Base-by-base conservation (phyloP, 768 basidiomycete species). In the Collybia mongolica region DNA sequence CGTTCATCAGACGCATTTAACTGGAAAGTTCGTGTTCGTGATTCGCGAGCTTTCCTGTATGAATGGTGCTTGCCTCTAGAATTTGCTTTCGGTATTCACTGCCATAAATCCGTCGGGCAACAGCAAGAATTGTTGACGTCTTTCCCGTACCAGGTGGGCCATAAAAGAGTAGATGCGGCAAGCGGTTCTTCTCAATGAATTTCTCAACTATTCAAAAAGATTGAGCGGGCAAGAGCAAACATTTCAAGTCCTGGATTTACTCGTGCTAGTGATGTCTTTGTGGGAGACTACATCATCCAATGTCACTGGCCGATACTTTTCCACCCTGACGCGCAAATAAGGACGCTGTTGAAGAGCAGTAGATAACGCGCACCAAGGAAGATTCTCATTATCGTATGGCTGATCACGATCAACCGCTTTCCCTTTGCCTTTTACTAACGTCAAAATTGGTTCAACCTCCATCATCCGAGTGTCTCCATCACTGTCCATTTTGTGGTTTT, bases 131-230 rank as follows among this genome's bases (percentile, higher is more conserved):
- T 0, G 95, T 98, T 0, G 93, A 95, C 5, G 97, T 99, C 69
- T 99, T 99, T 44, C 97, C 97, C 0, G 97, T 99, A 9, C 96
- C 97, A 9, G 97, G 97, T 28, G 97, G 97, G 0, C 97, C 97
- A 62, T 99, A 99, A 69, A 99, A 93, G 46, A 99, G 76, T 23
- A 99, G 75, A 69, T 99, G 97, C 0, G 97, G 97, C 19, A 99
- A 65, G 44, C 95, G 76, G 57, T 95, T 96, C 68, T 92, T 93
- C 59, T 93, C 87, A 54, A 99, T 97, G 66, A 99, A 98, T 65
- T 87, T 88, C 67, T 97, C 93, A 68, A 99, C 96, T 99, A 60
- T 15, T 32, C 42, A 41, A 39, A 23, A 39, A 47, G 41, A 44
- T 56, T 57, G 54, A 49, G 46, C 19, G 44, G n/a, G 43, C 53